phyloP scores from a whole-genome alignment of 2,329 filamentous ascomycete genomes.

The Cladosporium sp. region DNA sequence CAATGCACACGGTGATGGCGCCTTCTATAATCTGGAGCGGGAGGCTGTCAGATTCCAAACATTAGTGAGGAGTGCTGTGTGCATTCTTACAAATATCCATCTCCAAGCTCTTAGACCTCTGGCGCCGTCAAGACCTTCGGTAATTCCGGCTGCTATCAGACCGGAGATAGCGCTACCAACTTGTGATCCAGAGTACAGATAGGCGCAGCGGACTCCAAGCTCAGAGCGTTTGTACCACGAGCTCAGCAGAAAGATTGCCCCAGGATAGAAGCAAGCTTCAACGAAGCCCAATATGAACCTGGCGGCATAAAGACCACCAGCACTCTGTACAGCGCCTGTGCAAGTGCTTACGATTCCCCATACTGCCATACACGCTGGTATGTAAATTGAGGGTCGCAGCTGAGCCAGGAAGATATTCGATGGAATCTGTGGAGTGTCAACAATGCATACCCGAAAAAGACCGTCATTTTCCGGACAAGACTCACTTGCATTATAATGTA shows the following conservation, averaged over 20 bases:
- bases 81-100: constrained; percentile 39
- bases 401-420: constrained; percentile 55
- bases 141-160: constrained; percentile 46
- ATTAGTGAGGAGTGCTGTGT: too few relatives aligned
- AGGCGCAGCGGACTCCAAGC: constrained; percentile 19
- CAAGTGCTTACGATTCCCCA: constrained; percentile 40
- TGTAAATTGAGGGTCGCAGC: constrained; percentile 50
- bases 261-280: constrained; percentile 50
- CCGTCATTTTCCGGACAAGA: background rate
- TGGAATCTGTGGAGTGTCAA: constrained; percentile 43
- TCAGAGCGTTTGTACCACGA: constrained; percentile 49
- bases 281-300: constrained; percentile 46
- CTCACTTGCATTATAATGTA: background rate
- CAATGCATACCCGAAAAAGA: background rate
- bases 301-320: constrained; percentile 39
- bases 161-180: constrained; percentile 47
- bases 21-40: constrained; percentile 31
- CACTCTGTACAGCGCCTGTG: constrained; percentile 44
- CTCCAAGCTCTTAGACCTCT: constrained; percentile 38
- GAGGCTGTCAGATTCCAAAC: too few relatives aligned
- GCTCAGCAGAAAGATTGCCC: constrained; percentile 44
- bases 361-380: constrained; percentile 43
- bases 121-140: constrained; percentile 28
- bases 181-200: constrained; percentile 25
- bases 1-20: constrained; percentile 17